phyloP scores from a whole-genome alignment of 176 grass and related monocot genomes.

The Carex parvula region DNA sequence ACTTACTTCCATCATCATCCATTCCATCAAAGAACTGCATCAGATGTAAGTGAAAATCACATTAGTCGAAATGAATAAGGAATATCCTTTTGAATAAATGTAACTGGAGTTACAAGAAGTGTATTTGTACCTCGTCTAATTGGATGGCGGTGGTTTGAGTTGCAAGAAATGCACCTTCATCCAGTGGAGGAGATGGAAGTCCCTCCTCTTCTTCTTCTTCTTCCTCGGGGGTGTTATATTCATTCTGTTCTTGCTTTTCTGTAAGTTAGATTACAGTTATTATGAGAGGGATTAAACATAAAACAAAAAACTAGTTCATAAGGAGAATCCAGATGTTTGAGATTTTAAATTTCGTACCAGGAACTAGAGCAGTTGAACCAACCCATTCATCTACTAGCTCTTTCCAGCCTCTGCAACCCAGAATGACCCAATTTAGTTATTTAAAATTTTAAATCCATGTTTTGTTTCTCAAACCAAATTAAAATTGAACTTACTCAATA shows the following conservation, averaged over 20 bases:
- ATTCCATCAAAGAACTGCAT: conserved; percentile 89
- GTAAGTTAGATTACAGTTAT: background rate
- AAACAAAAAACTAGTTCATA: background rate
- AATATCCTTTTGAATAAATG: conserved; percentile 27
- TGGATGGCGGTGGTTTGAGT: conserved; percentile 50
- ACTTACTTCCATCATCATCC: conserved; percentile 98
- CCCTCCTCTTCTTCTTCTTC: conserved; percentile 68
- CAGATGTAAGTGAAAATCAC: background rate
- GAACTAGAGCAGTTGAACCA: conserved; percentile 43
- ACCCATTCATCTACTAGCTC: conserved; percentile 87
- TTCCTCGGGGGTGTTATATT: conserved; percentile 8
- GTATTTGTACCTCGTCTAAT: conserved; percentile 62
- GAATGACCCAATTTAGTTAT: conserved; percentile 6
- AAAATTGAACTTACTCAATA: conserved; percentile 62
- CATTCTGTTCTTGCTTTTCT: conserved; percentile 19
- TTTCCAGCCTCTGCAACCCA: conserved; percentile 68
- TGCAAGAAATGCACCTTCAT: conserved; percentile 41
- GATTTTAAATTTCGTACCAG: conserved; percentile 35
- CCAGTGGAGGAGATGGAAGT: conserved; percentile 83
- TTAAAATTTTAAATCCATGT: background rate
- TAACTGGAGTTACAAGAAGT: background rate
- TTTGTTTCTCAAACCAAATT: background rate
- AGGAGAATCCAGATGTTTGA: background rate
- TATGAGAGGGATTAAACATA: background rate
- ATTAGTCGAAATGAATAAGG: conserved; percentile 22